Conservation (phyloP, 805 yeast genomes). For the Cyberlindnera nakhonratchasimensis region DNA sequence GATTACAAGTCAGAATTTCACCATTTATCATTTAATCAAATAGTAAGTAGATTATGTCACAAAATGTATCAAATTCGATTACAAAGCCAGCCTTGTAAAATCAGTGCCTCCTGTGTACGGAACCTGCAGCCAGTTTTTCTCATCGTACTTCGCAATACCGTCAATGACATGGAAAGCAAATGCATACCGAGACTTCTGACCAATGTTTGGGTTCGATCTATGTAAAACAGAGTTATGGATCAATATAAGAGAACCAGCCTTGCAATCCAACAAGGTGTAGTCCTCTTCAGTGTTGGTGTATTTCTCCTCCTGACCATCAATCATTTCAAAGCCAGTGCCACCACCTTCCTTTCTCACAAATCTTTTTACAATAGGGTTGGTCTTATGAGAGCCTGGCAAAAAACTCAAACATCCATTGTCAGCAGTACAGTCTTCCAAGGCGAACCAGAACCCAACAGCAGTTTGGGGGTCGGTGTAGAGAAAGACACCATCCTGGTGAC, state of each 20-base stretch:
- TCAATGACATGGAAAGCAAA: conserved; percentile 81
- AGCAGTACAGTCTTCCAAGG: conserved; percentile 66
- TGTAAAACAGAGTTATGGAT: conserved; percentile 73
- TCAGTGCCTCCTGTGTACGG: conserved; percentile 65
- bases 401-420: conserved; percentile 68
- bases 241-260: conserved; percentile 67
- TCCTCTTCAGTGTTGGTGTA: conserved; percentile 31
- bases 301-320: conserved; percentile 30
- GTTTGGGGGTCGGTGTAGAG: conserved; percentile 67
- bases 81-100: conserved; percentile 44
- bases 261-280: conserved; percentile 54
- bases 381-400: conserved; percentile 68
- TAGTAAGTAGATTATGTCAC: not conserved
- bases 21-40: not conserved
- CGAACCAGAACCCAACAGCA: conserved; percentile 81
- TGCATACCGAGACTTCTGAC: conserved; percentile 60
- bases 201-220: conserved; percentile 59
- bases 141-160: conserved; percentile 58
- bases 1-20: not conserved
- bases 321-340: conserved; percentile 55
- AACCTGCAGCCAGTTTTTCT: conserved; percentile 71
- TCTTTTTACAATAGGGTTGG: conserved; percentile 52
- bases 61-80: not conserved
- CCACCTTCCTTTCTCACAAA: conserved; percentile 59
- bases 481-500: conserved; percentile 75